A percentile compares a stretch with the other conserved stretches of the same genome.
Evolutionary conservation across 352 stramenopile species (phyloP).

Genomic region (Globisporangium mamillatum): DNA sequence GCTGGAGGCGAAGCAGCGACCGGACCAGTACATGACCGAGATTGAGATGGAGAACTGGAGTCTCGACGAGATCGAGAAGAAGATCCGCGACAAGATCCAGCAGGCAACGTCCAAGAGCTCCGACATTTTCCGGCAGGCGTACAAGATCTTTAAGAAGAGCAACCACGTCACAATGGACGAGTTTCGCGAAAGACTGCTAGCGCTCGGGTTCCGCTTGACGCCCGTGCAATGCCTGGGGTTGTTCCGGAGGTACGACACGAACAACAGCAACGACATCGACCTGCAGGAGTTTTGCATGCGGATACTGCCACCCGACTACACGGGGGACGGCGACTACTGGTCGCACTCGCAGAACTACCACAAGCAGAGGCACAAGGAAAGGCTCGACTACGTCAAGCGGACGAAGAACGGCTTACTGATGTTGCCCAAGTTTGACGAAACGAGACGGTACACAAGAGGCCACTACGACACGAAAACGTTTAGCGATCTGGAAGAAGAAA

Average conservation of each 20-base stretch:
- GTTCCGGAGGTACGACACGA: slow-evolving; percentile 71
- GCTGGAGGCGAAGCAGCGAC: slow-evolving; percentile 34
- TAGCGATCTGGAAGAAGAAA: slow-evolving; percentile 33
- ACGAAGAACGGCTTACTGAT: slow-evolving; percentile 61
- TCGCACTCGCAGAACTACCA: slow-evolving; percentile 59
- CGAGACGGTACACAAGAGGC: slow-evolving; percentile 49
- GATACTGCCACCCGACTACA: slow-evolving; percentile 80
- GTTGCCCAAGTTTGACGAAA: slow-evolving; percentile 60
- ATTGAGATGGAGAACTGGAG: slow-evolving; percentile 78
- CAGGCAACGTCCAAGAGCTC: slow-evolving; percentile 76
- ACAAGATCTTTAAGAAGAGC: slow-evolving; percentile 80
- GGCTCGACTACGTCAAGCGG: slow-evolving; percentile 61
- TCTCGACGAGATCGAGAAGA: slow-evolving; percentile 73
- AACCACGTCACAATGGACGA: slow-evolving; percentile 71
- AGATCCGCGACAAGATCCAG: slow-evolving; percentile 80
- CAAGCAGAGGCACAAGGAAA: slow-evolving; percentile 40
- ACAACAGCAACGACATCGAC: slow-evolving; percentile 77
- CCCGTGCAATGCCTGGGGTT: slow-evolving; percentile 55
- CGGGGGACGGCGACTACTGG: slow-evolving; percentile 74
- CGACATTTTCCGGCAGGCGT: slow-evolving; percentile 76
- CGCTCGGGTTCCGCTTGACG: slow-evolving; percentile 70
- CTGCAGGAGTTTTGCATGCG: slow-evolving; percentile 81
- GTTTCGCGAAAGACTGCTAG: slow-evolving; percentile 64
- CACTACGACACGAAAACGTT: slow-evolving; percentile 41
- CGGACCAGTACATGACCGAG: slow-evolving; percentile 72